These are phyloP conservation scores for Vicia sativa DNA, from an alignment of 306 rosid species.

Conservation along the genomic window DNA sequence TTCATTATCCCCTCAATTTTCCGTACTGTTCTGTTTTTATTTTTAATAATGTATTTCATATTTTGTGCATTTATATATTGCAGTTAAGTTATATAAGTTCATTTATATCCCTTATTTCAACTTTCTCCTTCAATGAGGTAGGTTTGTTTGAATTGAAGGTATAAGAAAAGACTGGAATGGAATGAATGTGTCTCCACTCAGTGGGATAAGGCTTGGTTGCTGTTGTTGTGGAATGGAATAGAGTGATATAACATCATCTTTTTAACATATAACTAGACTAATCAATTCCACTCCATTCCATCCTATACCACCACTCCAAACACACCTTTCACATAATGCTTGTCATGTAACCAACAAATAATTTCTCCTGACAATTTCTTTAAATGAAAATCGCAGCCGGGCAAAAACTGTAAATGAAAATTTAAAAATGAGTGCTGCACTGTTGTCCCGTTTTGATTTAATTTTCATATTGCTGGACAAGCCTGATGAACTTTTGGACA, in stretches of 20 bases:
- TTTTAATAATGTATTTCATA: constrained; percentile 23
- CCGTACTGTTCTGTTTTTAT: constrained; percentile 18
- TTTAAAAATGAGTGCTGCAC: constrained; percentile 89
- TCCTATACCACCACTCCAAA: background rate
- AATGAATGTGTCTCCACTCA: too few species aligned
- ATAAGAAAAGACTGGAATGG: background rate
- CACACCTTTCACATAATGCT: constrained; percentile 4
- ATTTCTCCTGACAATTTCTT: constrained; percentile 30
- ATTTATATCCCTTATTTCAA: constrained; percentile 26
- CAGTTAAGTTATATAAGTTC: constrained; percentile 11
- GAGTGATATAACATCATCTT: background rate
- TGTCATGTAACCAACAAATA: constrained; percentile 24
- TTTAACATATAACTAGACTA: background rate
- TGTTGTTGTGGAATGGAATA: background rate
- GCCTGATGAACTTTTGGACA: constrained; percentile 92
- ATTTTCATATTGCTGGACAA: constrained; percentile 95
- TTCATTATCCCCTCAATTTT: constrained; percentile 28
- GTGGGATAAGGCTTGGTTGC: too few species aligned
- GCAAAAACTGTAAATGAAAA: constrained; percentile 98
- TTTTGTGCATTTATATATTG: constrained; percentile 1
- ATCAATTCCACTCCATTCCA: background rate
- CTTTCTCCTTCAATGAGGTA: constrained; percentile 25
- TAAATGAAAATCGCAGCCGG: constrained; percentile 64
- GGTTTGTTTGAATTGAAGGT: too few species aligned
- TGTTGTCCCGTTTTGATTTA: constrained; percentile 89